phyloP scores from a whole-genome alignment of 2,329 filamentous ascomycete species.

The Exophiala sp. region DNA sequence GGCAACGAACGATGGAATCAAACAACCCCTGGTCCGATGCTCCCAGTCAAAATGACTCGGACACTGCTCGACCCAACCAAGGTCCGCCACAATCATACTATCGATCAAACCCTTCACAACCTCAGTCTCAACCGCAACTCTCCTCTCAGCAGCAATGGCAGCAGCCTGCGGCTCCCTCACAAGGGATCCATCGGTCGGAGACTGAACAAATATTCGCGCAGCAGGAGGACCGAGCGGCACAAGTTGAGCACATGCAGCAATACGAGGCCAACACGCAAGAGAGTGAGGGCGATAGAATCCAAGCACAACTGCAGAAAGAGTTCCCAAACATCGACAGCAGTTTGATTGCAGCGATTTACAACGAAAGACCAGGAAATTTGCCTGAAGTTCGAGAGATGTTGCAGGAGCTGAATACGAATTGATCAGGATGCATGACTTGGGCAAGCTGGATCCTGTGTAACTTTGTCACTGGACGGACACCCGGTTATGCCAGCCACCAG shows the following conservation, averaged over 20 bases:
- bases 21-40: conserved; percentile 24
- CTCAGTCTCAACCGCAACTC: conserved; percentile 11
- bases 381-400: conserved; percentile 27
- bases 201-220: conserved; percentile 24
- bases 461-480: too few species aligned
- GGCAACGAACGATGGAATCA: conserved; percentile 13
- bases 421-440: neutral
- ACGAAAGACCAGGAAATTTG: conserved; percentile 23
- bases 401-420: conserved; percentile 26
- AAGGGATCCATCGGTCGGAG: conserved; percentile 18
- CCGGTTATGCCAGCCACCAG: too few species aligned
- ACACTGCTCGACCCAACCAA: conserved; percentile 7
- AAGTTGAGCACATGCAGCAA: conserved; percentile 29
- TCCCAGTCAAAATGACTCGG: conserved; percentile 15
- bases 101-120: conserved; percentile 5
- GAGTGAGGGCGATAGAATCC: conserved; percentile 24
- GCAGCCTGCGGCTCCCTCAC: conserved; percentile 12
- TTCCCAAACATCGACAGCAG: conserved; percentile 29
- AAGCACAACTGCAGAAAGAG: conserved; percentile 27
- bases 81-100: conserved; percentile 35
- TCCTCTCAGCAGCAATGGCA: conserved; percentile 12
- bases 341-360: conserved; percentile 30
- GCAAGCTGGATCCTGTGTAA: too few species aligned
- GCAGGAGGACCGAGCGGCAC: conserved; percentile 23
- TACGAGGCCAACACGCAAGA: conserved; percentile 25